Evolutionary conservation across 1,284 basidiomycete genomes (phyloP).

Genomic region (Cryptococcus hybrid): DNA sequence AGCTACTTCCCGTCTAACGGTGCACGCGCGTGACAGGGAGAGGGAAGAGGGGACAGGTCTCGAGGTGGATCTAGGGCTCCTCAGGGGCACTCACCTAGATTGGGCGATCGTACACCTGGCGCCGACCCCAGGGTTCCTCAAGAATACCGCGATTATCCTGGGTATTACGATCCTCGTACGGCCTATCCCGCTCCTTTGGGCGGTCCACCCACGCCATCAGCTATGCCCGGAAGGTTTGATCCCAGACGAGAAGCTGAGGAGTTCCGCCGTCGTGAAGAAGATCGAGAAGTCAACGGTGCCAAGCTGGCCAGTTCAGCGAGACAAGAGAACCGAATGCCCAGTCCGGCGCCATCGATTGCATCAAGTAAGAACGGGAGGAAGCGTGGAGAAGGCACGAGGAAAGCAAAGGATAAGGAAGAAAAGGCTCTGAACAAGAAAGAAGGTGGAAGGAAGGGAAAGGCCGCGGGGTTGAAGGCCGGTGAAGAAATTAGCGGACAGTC

Average conservation of each 20-base stretch:
- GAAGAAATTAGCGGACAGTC: constrained; percentile 12
- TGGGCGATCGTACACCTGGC: constrained; percentile 23
- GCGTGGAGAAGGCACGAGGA: constrained; percentile 24
- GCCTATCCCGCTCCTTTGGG: constrained; percentile 6
- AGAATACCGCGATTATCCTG: constrained; percentile 13
- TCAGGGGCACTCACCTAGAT: constrained; percentile 33
- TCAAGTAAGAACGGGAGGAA: constrained; percentile 17
- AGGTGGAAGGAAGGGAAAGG: constrained; percentile 15
- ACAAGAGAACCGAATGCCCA: constrained; percentile 32
- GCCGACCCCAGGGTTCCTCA: constrained; percentile 12
- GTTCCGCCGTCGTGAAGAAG: constrained; percentile 9
- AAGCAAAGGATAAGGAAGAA: constrained; percentile 21
- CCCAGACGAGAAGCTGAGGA: constrained; percentile 11
- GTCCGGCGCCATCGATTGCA: constrained; percentile 30
- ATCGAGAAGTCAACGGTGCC: constrained; percentile 6
- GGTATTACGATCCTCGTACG: constrained; percentile 21
- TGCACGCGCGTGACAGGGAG: too few relatives aligned
- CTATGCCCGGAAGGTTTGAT: constrained; percentile 15
- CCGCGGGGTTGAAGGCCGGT: constrained; percentile 4
- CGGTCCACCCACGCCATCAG: too few relatives aligned
- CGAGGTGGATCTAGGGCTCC: constrained; percentile 10
- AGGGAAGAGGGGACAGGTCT: too few relatives aligned
- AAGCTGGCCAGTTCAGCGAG: constrained; percentile 16
- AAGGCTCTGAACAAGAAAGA: constrained; percentile 12
- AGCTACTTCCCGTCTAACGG: too few relatives aligned